Evolutionary conservation across 371 early-diverging fungal genomes (phyloP), one percentile per base, ranked within the genome.

Genomic region (Syncephalastrum sp.): DNA sequence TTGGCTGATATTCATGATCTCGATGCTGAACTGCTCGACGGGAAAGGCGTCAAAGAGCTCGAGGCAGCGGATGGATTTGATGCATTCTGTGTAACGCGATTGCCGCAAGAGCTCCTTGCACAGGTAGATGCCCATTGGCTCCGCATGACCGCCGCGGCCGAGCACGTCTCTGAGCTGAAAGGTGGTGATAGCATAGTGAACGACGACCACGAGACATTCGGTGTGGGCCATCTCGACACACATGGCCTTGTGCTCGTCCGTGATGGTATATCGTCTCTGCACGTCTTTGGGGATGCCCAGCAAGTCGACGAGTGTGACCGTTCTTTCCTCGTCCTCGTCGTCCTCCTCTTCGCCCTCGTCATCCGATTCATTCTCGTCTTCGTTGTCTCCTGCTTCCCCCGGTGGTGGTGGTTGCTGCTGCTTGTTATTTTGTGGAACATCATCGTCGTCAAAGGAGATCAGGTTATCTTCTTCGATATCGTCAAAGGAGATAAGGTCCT

Each of bases 111-210:
- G 41, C 38, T 56, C 44, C 10, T 47, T 48, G 29, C 65, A 68
- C 21, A 78, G 43, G 10, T 59, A 54, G 1, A 64, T 57, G 1
- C 79, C 79, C 10, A 70, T 61, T 2, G 67, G 52, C 47, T 73
- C 69, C n/a, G 47, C 55, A 23, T 64, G 63, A 46, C 71, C 65
- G 1, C 56, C 71, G n/a, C 41, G n/a, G 8, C 59, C 44, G 29
- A 71, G 47, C 3, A 73, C 5, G 1, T 54, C 10, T 2, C 45
- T 14, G 2, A 77, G 23, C 13, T 62, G 43, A 47, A 65, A 77
- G 0, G 63, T 59, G 15, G 68, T 65, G 53, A 77, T 64, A 2
- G 73, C 71, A 58, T 77, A 75, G 33, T 75, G 72, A 0, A 75
- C 43, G 33, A 75, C 53, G 16, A 69, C 53, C 10, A 70, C 69